Percentiles rank a stretch among this genome's conserved stretches.
These are phyloP conservation scores for Talaromyces wortmannii DNA, from an alignment of 495 filamentous ascomycete species.

Conservation along the genomic window DNA sequence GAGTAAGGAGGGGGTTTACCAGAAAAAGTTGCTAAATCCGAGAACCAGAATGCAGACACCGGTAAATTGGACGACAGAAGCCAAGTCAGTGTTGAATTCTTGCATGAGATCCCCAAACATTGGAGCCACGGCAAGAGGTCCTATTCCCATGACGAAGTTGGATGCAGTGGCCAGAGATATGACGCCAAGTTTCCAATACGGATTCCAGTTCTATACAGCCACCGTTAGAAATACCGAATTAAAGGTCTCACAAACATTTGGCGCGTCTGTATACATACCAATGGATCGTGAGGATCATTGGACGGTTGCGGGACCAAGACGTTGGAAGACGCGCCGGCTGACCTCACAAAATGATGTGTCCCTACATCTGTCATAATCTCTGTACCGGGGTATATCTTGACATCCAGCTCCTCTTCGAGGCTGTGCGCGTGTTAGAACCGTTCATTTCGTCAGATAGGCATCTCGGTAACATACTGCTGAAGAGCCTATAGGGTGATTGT, in stretches of 20 bases:
- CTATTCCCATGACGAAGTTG: conserved; percentile 5
- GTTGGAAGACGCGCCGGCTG: conserved; percentile 23
- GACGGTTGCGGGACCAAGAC: conserved; percentile 51
- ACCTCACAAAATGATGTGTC: conserved; percentile 53
- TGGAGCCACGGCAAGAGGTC: conserved; percentile 39
- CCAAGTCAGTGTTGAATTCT: conserved; percentile 46
- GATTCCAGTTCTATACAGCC: conserved; percentile 29
- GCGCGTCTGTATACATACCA: conserved; percentile 12
- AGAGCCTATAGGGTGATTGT: neutral
- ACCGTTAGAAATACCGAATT: neutral
- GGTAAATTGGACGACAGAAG: conserved; percentile 42
- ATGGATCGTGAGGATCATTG: conserved; percentile 35
- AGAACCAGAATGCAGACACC: conserved; percentile 57
- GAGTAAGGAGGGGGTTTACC: conserved; percentile 15
- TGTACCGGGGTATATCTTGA: conserved; percentile 52
- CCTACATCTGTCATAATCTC: conserved; percentile 57
- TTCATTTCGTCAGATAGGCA: neutral
- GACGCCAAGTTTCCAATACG: conserved; percentile 32
- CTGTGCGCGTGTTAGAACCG: neutral
- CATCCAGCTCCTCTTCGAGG: conserved; percentile 39
- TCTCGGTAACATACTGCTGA: neutral
- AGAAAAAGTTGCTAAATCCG: conserved; percentile 59
- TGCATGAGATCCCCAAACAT: conserved; percentile 50
- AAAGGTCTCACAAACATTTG: neutral
- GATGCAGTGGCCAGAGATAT: conserved; percentile 40